phyloP scores from a whole-genome alignment of 495 filamentous ascomycete species.

The Hypoxylon intermedium region DNA sequence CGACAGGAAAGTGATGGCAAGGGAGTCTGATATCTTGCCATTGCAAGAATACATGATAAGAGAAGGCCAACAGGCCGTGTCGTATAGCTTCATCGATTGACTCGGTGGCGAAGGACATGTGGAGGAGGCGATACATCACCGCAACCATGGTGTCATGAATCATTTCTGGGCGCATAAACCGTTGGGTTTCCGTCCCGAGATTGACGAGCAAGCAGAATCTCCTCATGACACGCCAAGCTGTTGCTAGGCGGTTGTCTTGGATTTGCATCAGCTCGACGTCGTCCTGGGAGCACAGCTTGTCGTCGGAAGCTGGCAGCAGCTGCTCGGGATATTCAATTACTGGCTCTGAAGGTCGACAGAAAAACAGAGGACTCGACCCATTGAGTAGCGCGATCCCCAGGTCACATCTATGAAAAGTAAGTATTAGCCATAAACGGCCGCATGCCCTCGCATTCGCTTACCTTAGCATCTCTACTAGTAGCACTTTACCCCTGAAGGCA shows the following conservation, averaged over 20 bases:
- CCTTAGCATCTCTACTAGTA: neutral
- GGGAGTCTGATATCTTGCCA: constrained; percentile 36
- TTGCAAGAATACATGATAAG: constrained; percentile 46
- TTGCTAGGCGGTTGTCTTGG: neutral
- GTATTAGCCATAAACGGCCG: neutral
- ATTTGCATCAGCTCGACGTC: neutral
- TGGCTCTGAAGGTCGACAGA: neutral
- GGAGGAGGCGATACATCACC: constrained; percentile 49
- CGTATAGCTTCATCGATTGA: constrained; percentile 45
- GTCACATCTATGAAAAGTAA: neutral
- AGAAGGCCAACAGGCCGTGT: constrained; percentile 48
- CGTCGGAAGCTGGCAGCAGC: neutral
- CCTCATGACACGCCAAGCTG: neutral
- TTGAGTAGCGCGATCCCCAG: neutral
- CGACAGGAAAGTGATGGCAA: constrained; percentile 30
- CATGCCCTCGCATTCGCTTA: neutral
- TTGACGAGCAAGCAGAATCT: constrained; percentile 12
- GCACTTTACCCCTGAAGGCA: neutral
- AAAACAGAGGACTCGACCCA: neutral
- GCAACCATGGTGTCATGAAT: constrained; percentile 32
- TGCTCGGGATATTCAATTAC: neutral
- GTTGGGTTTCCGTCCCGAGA: constrained; percentile 4
- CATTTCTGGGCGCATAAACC: neutral
- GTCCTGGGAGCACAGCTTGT: neutral
- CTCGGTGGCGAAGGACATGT: constrained; percentile 33